phyloP scores from a whole-genome alignment of 2,329 filamentous ascomycete species.

The Penicillium corylophilum region DNA sequence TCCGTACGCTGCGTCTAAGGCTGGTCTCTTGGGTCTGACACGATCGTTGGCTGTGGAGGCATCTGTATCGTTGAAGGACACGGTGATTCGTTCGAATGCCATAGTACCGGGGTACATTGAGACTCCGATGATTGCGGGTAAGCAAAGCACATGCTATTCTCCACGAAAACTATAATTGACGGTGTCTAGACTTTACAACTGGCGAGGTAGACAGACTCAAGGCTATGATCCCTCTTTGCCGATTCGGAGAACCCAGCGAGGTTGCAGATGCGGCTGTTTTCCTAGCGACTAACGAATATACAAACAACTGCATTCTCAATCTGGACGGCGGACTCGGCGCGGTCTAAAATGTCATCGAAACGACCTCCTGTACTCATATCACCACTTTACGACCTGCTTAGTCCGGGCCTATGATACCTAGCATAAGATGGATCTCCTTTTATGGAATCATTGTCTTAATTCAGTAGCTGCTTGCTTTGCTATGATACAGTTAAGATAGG shows the following conservation, averaged over 20 bases:
- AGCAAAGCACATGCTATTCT: neutral
- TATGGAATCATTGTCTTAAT: neutral
- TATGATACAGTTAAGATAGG: neutral
- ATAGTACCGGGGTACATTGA: conserved; percentile 81
- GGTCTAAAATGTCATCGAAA: conserved; percentile 44
- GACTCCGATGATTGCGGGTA: conserved; percentile 76
- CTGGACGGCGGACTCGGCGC: conserved; percentile 82
- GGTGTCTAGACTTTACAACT: conserved; percentile 44
- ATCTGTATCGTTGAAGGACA: conserved; percentile 57
- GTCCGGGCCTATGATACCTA: neutral
- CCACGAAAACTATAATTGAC: neutral
- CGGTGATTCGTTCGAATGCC: conserved; percentile 70
- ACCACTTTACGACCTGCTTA: neutral
- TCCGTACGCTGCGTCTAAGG: conserved; percentile 76
- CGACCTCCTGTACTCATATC: neutral
- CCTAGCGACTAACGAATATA: conserved; percentile 73
- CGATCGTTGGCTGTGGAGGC: conserved; percentile 37
- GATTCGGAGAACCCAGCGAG: conserved; percentile 68
- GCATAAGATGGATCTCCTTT: neutral
- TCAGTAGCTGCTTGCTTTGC: neutral
- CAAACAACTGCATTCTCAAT: conserved; percentile 83
- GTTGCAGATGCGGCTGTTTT: conserved; percentile 81
- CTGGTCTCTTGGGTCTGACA: conserved; percentile 67
- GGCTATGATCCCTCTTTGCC: conserved; percentile 60
- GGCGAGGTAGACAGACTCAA: conserved; percentile 31